Conservation (phyloP, 1,139 yeast genomes). For the Groenewaldozyma sp. region DNA sequence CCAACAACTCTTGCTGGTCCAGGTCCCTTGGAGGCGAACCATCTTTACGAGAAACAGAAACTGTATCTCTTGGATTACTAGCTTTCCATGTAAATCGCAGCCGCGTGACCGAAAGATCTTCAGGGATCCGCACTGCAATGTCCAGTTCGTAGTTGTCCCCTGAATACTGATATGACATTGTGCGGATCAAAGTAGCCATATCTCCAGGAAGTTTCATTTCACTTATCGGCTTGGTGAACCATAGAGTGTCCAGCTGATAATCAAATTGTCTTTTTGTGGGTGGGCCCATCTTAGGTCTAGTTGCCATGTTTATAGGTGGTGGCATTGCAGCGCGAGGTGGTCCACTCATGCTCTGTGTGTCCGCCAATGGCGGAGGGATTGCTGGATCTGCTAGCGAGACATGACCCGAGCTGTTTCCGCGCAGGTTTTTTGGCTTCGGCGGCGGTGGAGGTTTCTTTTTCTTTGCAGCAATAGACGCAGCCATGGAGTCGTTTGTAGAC, state of each 20-base stretch:
- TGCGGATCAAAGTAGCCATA: constrained; percentile 18
- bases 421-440: constrained; percentile 4
- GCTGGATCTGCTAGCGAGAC: neutral
- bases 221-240: constrained; percentile 21
- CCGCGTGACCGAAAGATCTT: constrained; percentile 43
- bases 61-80: constrained; percentile 24
- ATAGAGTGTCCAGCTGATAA: constrained; percentile 19
- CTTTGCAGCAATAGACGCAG: neutral
- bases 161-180: constrained; percentile 11
- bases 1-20: constrained; percentile 31
- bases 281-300: constrained; percentile 20
- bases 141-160: constrained; percentile 16
- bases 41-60: constrained; percentile 31
- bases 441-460: constrained; percentile 5
- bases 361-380: neutral
- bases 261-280: constrained; percentile 16
- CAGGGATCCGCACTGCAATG: constrained; percentile 32
- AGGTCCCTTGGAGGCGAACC: constrained; percentile 46
- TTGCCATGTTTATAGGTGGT: constrained; percentile 21
- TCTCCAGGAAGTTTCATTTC: constrained; percentile 21
- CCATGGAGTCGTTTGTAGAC: neutral
- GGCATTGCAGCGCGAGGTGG: constrained; percentile 14
- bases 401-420: neutral
- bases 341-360: neutral
- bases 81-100: constrained; percentile 41